Base-by-base conservation (phyloP, 768 basidiomycete genomes). In the Pleurotus eryngii region DNA sequence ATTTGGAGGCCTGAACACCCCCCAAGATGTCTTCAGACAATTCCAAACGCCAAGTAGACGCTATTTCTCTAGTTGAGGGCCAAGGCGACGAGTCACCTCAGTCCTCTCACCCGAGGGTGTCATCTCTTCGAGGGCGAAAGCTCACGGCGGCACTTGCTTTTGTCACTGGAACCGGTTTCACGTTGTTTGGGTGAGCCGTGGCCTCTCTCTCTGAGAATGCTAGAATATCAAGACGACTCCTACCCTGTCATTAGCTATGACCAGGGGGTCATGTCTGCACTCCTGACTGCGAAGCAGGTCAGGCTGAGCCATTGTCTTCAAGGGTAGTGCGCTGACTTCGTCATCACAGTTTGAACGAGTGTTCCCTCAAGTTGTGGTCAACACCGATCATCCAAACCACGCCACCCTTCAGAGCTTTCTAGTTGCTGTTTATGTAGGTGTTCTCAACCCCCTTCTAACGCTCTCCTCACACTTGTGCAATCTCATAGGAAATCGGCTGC, bases 231-330 rank as follows among this genome's bases (percentile, higher is more conserved):
- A 18, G 24, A 12, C 6, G 27, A 9, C 47, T n/a, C 8, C 11
- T 50, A 11, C 30, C 24, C 4, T 35, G 11, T 3, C 30, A 35
- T 11, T 45, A 84, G 83, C 24, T 87, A 86, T 68, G 86, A 87
- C 63, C 86, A 87, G 64, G 85, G 85, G 43, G 86, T 86, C 30
- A 85, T 87, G 85, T 81, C 80, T n/a, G 83, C 84, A 15, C 71
- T 86, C 18, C 68, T 87, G 49, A 84, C 80, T 3, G 79, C 86
- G 0, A 70, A 72, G 46, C 78, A 81, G 72, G 81, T 81, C 20
- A 49, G 57, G 14, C 35, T 45, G 11, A 8, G 8, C 30, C 11
- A 3, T 9, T 35, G 30, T 35, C 0, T 11, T 9, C 9, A 9
- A 35, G 30, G 9, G 30, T 11, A 35, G 8, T 4, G 30, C 30